Evolutionary conservation across 116 monocot genomes (phyloP).

Genomic region (Trichopus zeylanicus): DNA sequence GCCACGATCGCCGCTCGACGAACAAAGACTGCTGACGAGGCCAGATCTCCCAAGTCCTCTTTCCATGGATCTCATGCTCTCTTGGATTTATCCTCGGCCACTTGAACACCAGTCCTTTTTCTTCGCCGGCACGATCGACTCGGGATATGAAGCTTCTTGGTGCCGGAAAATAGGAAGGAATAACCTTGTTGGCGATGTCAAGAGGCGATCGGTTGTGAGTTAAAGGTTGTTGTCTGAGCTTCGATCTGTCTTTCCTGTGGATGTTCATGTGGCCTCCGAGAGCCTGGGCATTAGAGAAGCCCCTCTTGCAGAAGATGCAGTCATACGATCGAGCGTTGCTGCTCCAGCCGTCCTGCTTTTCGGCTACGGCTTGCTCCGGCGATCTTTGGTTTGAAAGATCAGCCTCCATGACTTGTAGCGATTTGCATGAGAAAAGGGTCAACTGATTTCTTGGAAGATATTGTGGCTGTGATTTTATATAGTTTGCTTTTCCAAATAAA

Average conservation of each 20-base stretch:
- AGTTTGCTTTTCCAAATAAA: no score
- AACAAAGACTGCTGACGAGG: background rate
- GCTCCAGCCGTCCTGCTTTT: background rate
- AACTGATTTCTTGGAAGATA: no score
- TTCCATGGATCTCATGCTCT: background rate
- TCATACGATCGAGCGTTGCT: background rate
- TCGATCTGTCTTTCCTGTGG: constrained; percentile 2
- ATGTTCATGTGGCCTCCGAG: constrained; percentile 15
- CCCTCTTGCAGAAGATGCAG: constrained; percentile 12
- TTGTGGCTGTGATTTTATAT: no score
- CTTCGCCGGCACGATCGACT: background rate
- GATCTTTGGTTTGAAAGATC: background rate
- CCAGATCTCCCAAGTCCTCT: no score
- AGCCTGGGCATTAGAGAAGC: constrained; percentile 3
- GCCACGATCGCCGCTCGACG: background rate
- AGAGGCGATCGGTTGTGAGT: background rate
- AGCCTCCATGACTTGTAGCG: background rate
- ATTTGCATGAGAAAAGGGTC: no score
- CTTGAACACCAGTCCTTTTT: background rate
- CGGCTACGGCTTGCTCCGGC: background rate
- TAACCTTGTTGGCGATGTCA: background rate
- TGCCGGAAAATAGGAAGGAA: background rate
- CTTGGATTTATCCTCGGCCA: background rate
- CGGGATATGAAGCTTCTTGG: background rate
- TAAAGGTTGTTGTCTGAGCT: background rate